Conservation (phyloP, 83 land plant species). For the Isoetes engelmannii region DNA sequence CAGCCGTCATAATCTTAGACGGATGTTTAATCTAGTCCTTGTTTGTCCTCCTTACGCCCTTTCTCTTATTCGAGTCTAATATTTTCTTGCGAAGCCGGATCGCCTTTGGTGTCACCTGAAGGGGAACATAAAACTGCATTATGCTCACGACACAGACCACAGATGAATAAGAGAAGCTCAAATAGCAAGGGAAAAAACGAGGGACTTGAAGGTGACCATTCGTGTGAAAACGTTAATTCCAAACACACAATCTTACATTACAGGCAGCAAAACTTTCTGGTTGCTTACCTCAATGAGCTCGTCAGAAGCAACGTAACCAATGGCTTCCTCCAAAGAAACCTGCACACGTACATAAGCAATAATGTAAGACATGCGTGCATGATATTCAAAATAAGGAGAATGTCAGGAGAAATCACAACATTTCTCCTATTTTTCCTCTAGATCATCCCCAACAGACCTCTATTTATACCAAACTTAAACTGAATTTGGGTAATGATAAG, state of each 20-base stretch:
- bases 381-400: background rate
- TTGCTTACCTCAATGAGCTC: slow-evolving; percentile 87
- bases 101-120: slow-evolving; percentile 87
- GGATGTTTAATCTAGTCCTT: slow-evolving; percentile 32
- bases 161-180: background rate
- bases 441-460: too few species aligned
- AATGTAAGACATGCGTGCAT: too few species aligned
- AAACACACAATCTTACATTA: background rate
- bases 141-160: background rate
- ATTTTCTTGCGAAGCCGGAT: slow-evolving; percentile 75
- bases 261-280: background rate
- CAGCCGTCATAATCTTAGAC: too few species aligned
- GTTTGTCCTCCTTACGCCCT: slow-evolving; percentile 47
- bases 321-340: slow-evolving; percentile 97
- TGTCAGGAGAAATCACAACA: background rate
- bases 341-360: slow-evolving; percentile 22
- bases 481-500: too few species aligned
- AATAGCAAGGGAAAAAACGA: background rate
- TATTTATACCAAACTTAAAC: too few species aligned
- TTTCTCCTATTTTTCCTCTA: background rate
- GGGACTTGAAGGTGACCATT: background rate
- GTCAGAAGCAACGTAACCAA: slow-evolving; percentile 95
- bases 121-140: background rate
- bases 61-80: slow-evolving; percentile 76
- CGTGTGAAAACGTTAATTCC: background rate